phyloP scores from a whole-genome alignment of 176 grass and related monocot species.

The Themeda triandra region DNA sequence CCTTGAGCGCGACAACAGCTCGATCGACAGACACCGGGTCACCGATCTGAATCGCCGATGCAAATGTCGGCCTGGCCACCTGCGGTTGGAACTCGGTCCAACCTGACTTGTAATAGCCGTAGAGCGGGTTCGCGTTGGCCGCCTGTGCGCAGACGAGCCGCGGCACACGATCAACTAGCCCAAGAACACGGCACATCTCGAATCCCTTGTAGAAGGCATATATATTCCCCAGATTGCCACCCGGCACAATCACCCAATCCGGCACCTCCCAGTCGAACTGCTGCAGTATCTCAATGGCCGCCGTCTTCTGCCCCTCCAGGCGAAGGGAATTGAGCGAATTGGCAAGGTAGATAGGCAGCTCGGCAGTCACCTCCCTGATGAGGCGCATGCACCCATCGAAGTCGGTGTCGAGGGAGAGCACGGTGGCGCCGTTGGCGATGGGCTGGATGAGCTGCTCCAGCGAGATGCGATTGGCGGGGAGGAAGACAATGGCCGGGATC shows the following conservation, averaged over 20 bases:
- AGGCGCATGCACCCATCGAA: conserved; percentile 95
- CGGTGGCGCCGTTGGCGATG: conserved; percentile 91
- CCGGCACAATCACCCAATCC: conserved; percentile 83
- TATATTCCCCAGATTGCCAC: conserved; percentile 90
- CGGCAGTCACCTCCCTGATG: conserved; percentile 88
- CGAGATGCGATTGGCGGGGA: conserved; percentile 79
- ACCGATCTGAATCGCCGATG: conserved; percentile 82
- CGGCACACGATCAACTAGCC: conserved; percentile 70
- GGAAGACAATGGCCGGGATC: conserved; percentile 89
- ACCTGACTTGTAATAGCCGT: conserved; percentile 78
- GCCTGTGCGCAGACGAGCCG: conserved; percentile 86
- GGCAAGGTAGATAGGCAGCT: conserved; percentile 85
- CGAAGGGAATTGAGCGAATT: conserved; percentile 89
- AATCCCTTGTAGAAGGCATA: conserved; percentile 99
- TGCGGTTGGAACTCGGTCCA: conserved; percentile 75
- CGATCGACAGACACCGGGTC: conserved; percentile 83
- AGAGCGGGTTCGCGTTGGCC: conserved; percentile 79
- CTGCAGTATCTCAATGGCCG: conserved; percentile 93
- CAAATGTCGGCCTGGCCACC: conserved; percentile 62
- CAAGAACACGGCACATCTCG: conserved; percentile 86
- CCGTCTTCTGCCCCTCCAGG: conserved; percentile 87
- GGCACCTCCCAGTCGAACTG: conserved; percentile 99
- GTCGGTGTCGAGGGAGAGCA: conserved; percentile 85
- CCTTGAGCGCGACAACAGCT: conserved; percentile 59
- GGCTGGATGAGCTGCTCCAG: conserved; percentile 92